phyloP scores from a whole-genome alignment of 164 flowering plant species.

The Kingdonia uniflora region DNA sequence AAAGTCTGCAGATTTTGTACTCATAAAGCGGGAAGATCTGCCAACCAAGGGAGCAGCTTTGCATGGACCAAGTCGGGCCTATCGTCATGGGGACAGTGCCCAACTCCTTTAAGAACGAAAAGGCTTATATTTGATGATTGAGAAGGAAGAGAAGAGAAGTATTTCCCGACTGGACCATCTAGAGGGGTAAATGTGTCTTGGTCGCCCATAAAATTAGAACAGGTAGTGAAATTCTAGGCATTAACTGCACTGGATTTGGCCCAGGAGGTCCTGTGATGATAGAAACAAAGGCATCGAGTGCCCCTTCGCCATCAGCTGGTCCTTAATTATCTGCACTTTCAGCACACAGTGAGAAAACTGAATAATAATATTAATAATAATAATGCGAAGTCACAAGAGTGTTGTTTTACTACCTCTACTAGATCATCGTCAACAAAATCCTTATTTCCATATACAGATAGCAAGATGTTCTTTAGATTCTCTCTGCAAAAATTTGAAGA shows the following conservation, averaged over 20 bases:
- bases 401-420: conserved; percentile 46
- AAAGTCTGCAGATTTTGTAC: too few species aligned
- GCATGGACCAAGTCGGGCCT: conserved; percentile 78
- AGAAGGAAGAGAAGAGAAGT: conserved; percentile 62
- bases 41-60: conserved; percentile 82
- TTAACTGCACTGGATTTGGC: conserved; percentile 69
- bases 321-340: conserved; percentile 69
- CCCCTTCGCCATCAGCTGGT: conserved; percentile 80
- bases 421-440: conserved; percentile 80
- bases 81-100: conserved; percentile 97
- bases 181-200: conserved; percentile 84
- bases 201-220: conserved; percentile 74
- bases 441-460: conserved; percentile 76
- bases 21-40: conserved; percentile 34
- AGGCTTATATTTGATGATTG: conserved; percentile 43
- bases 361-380: background rate
- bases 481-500: conserved; percentile 40
- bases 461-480: conserved; percentile 46
- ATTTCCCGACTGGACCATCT: conserved; percentile 90
- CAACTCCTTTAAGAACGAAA: conserved; percentile 60
- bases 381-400: background rate
- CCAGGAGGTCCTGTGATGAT: conserved; percentile 95
- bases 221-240: conserved; percentile 53
- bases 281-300: conserved; percentile 89
- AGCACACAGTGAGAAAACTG: too few species aligned